These are phyloP conservation scores for Paramarasmius palmivorus DNA, from an alignment of 1,284 basidiomycete genomes.

Conservation along the genomic window DNA sequence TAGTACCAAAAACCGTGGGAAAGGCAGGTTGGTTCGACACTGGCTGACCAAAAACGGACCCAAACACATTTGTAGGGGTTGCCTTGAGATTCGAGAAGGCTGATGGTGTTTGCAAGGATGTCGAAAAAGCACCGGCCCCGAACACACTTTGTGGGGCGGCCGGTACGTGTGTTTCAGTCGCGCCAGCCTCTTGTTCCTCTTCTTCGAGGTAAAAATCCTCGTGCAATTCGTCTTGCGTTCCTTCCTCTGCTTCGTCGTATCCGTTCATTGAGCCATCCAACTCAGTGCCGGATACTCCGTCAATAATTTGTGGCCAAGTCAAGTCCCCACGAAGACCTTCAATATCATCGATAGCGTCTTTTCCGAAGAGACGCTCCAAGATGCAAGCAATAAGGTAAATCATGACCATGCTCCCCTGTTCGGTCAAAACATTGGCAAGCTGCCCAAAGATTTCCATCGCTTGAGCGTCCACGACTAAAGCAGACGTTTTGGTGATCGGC, in stretches of 20 bases:
- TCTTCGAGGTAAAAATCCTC: conserved; percentile 4
- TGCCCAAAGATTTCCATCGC: conserved; percentile 71
- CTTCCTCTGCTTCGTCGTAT: conserved; percentile 19
- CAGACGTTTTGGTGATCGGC: conserved; percentile 69
- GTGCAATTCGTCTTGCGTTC: neutral
- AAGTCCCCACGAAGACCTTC: conserved; percentile 69
- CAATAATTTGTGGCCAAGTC: conserved; percentile 73
- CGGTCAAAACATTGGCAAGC: conserved; percentile 53
- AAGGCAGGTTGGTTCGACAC: conserved; percentile 3
- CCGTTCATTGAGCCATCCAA: conserved; percentile 20
- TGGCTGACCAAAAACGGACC: neutral
- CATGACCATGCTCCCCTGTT: conserved; percentile 64
- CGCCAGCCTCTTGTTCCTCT: conserved; percentile 11
- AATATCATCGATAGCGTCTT: conserved; percentile 73
- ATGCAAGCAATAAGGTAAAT: conserved; percentile 77
- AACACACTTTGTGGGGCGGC: neutral
- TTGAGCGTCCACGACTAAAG: conserved; percentile 58
- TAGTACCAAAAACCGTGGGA: neutral
- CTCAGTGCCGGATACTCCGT: conserved; percentile 53
- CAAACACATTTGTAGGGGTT: conserved; percentile 18
- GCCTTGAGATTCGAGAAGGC: conserved; percentile 13
- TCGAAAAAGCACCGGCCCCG: conserved; percentile 5
- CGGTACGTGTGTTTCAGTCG: neutral
- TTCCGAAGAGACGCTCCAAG: conserved; percentile 69
- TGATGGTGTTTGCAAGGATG: conserved; percentile 7